phyloP scores from a whole-genome alignment of 2,329 filamentous ascomycete genomes.

The Grosmannia penicillata region DNA sequence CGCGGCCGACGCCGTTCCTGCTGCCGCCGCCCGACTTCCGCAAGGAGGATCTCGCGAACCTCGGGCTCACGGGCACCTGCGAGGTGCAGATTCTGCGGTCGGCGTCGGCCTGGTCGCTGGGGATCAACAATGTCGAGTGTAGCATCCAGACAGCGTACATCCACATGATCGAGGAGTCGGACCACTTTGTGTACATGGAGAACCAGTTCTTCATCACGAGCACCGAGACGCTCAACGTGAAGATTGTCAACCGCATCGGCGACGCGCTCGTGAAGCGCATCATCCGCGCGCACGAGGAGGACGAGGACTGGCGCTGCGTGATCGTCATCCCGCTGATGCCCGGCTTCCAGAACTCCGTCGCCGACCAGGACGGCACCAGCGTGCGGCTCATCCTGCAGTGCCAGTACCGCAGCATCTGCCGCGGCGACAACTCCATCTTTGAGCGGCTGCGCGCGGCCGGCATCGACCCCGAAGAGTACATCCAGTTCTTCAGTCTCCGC shows the following conservation, averaged over 20 bases:
- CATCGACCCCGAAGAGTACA: conserved; percentile 89
- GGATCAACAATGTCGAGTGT: conserved; percentile 74
- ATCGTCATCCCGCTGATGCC: conserved; percentile 92
- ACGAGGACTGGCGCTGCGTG: conserved; percentile 79
- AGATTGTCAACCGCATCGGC: conserved; percentile 84
- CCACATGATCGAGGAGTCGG: conserved; percentile 85
- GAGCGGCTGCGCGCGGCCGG: conserved; percentile 62
- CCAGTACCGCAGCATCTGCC: conserved; percentile 90
- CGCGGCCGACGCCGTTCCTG: conserved; percentile 82
- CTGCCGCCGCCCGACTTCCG: conserved; percentile 89
- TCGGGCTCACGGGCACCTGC: conserved; percentile 85
- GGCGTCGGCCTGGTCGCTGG: conserved; percentile 80
- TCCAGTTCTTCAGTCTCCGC: conserved; percentile 84
- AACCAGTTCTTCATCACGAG: conserved; percentile 98
- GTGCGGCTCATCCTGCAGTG: conserved; percentile 93
- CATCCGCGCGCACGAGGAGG: conserved; percentile 65
- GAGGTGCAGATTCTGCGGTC: conserved; percentile 93
- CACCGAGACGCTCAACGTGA: conserved; percentile 72
- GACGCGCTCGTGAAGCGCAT: conserved; percentile 90
- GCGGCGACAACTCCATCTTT: conserved; percentile 85
- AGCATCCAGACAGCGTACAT: conserved; percentile 95
- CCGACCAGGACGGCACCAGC: conserved; percentile 85
- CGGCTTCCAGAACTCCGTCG: conserved; percentile 95
- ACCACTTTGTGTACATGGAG: conserved; percentile 97
- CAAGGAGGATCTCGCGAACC: conserved; percentile 66